Evolutionary conservation across 2,329 filamentous ascomycete genomes (phyloP), one percentile per base, ranked within the genome.

Genomic region (Coniochaeta hoffmannii): DNA sequence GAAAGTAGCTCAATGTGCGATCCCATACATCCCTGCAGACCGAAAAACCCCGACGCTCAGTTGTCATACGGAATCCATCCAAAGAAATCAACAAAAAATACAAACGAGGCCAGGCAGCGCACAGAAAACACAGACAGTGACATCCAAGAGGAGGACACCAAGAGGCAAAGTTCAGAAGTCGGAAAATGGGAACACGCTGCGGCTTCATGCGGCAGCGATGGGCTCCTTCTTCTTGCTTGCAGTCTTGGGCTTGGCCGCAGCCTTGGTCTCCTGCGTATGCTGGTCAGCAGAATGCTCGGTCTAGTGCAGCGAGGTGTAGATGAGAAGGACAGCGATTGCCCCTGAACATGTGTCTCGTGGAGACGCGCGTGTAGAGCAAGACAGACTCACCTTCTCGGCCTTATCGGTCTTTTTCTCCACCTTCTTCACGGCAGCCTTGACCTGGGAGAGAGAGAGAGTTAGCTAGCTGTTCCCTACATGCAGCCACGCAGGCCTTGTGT

Each of bases 221-320:
- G 65, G 54, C 53, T 64, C 62, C 60, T 67, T 64, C 59, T 67
- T 64, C 62, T 68, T 68, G 44, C 65, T 58, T n/a, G 61, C 55
- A 12, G 65, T 59, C 62, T 68, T 68, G 53, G 65, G 59, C 61
- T 68, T 65, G 34, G 55, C 50, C 57, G 24, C 50, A 5, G 50
- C 50, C 50, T 53, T 53, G 24, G 50, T 28, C 50, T 53, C 50
- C 50, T 53, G 34, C 4, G 9, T 12, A 10, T 19, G 14, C 2
- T n/a, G 17, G 50, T 53, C 31, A 53, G 31, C 14, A 26, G 2
- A n/a, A 9, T 12, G 17, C 4, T 12, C 32, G n/a, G n/a, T n/a
- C n/a, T n/a, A n/a, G n/a, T n/a, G n/a, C n/a, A n/a, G n/a, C n/a
- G n/a, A n/a, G n/a, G n/a, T 52, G 30, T 34, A 9, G n/a, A 6